Conservation (phyloP, 306 rosid species). For the Vicia sativa region DNA sequence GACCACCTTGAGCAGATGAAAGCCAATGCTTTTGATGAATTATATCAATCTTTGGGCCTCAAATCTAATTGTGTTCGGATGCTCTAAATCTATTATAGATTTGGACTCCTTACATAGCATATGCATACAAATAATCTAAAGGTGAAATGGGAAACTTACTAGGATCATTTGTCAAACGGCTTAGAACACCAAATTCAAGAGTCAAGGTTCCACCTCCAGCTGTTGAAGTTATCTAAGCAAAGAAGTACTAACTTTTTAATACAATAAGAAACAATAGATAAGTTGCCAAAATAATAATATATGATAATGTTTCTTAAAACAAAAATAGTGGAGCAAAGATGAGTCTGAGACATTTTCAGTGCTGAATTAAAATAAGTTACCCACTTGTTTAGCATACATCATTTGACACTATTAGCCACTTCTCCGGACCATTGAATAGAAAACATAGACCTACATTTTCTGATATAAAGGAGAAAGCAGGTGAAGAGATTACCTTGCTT, state of each 20-base stretch:
- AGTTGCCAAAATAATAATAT: conserved; percentile 17
- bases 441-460: conserved; percentile 37
- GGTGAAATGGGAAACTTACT: conserved; percentile 58
- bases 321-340: conserved; percentile 25
- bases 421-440: conserved; percentile 8
- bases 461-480: conserved; percentile 43
- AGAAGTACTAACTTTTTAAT: conserved; percentile 35
- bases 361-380: conserved; percentile 12
- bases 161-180: conserved; percentile 89
- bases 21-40: conserved; percentile 1
- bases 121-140: conserved; percentile 28
- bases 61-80: not conserved
- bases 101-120: conserved; percentile 8
- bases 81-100: not conserved
- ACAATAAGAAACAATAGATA: conserved; percentile 22
- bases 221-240: conserved; percentile 87
- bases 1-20: not conserved
- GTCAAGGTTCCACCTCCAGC: conserved; percentile 99
- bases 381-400: conserved; percentile 12
- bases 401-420: conserved; percentile 27
- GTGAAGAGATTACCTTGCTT: conserved; percentile 77
- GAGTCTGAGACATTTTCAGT: conserved; percentile 13
- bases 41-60: not conserved
- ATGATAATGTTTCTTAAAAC: conserved; percentile 18
- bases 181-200: conserved; percentile 93